Evolutionary conservation across 2,329 filamentous ascomycete species (phyloP).

Genomic region (Cladosporium sp.): DNA sequence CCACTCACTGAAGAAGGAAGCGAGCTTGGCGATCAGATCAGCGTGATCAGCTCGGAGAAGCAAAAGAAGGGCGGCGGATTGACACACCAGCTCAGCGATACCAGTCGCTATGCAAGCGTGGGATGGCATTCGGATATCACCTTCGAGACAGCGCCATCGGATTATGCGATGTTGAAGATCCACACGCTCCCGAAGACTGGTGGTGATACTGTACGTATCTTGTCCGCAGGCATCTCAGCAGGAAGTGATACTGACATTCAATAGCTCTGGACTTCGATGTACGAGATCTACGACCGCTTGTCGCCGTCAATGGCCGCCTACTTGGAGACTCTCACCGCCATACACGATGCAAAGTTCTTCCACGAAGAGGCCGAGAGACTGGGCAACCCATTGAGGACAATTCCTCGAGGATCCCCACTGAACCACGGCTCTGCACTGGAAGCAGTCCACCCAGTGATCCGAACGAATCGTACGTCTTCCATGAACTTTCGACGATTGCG

Average conservation of each 20-base stretch:
- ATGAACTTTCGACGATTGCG: not conserved
- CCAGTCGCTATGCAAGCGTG: constrained; percentile 56
- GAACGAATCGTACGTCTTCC: constrained; percentile 57
- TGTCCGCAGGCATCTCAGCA: not conserved
- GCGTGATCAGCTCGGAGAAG: constrained; percentile 59
- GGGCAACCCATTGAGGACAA: constrained; percentile 13
- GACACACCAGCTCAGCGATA: constrained; percentile 55
- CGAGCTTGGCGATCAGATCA: constrained; percentile 58
- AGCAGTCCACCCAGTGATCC: constrained; percentile 58
- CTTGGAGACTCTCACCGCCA: constrained; percentile 61
- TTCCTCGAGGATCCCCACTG: constrained; percentile 27
- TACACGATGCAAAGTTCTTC: constrained; percentile 42
- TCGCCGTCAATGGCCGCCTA: constrained; percentile 59
- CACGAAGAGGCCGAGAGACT: constrained; percentile 25
- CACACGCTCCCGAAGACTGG: constrained; percentile 77
- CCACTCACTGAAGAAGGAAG: constrained; percentile 56
- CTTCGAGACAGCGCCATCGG: constrained; percentile 84
- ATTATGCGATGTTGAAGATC: constrained; percentile 85
- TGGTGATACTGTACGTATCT: constrained; percentile 69
- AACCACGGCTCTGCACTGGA: constrained; percentile 38
- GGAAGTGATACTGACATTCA: constrained; percentile 35
- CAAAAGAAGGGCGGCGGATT: constrained; percentile 58
- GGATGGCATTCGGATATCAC: constrained; percentile 90
- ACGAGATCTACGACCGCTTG: constrained; percentile 67
- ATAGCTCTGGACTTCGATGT: constrained; percentile 65